Base-by-base conservation (phyloP, 1,139 yeast species). In the Magnusiomyces ingens region DNA sequence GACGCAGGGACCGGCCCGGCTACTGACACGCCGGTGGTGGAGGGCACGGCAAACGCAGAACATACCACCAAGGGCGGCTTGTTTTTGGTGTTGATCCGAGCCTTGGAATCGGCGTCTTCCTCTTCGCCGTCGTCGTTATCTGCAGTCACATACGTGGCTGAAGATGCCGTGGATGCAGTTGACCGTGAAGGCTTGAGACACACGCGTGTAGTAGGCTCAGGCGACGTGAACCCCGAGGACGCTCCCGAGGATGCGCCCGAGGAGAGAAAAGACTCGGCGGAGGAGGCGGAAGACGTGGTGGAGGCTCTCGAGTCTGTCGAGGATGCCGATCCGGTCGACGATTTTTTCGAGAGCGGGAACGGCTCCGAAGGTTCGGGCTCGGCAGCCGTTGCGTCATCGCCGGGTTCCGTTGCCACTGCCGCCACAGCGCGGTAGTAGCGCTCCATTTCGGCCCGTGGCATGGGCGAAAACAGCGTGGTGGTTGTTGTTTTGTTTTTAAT, bases 401-500 rank as follows among this genome's bases (percentile, higher is more conserved):
- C 6, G 10, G 18, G 12, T 2, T 40, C 43, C 10, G 10, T 17
- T 15, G 18, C 43, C 2, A 40, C 21, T 40, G 43, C 18, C 15
- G 48, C 41, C 17, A 45, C 18, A 3, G 48, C 17, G 11, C 22
- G n/a, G 35, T 46, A 46, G 13, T 46, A 46, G 36, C n/a, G 37
- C 13, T 46, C 43, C n/a, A 11, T 12, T 8, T 46, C 49, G 2
- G 12, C 36, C 57, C 58, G 19, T 3, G 46, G 15, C 5, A 53
- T 46, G 8, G 52, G 51, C 12, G 56, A 51, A 46, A 54, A 54
- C 15, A 54, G 46, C 15, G 56, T 54, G 2, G 50, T 46, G 11
- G 56, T 54, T 3, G 52, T 46, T 13, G 15, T 49, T 45, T 45
- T 46, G n/a, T 48, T 50, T 21, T 41, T 44, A 35, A 52, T 50